Conservation (phyloP, 225 moss, liverwort and hornwort genomes). For the Bryoerythrophyllum caledonicum region DNA sequence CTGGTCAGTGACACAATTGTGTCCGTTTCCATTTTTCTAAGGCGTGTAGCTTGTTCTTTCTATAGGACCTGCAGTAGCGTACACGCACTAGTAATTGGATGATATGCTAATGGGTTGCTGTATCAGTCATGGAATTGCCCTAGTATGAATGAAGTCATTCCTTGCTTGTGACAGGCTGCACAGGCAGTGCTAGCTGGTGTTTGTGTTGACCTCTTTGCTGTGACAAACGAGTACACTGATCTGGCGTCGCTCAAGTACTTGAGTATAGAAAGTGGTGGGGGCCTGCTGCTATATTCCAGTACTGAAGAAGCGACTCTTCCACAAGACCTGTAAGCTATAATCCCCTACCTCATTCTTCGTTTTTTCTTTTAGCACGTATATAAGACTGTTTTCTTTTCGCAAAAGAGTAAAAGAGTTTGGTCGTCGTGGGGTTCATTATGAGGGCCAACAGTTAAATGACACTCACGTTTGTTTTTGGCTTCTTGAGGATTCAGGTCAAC, state of each 20-base stretch:
- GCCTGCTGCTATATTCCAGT: constrained; percentile 84
- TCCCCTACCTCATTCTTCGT: background rate
- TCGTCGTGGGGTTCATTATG: constrained; percentile 1
- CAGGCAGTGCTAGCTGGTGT: constrained; percentile 93
- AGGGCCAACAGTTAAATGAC: background rate
- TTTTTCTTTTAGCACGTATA: background rate
- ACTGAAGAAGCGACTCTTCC: constrained; percentile 98
- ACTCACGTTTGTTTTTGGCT: background rate
- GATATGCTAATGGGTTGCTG: constrained; percentile 12
- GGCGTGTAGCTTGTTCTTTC: constrained; percentile 5
- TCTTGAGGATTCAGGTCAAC: constrained; percentile 1
- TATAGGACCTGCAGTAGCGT: constrained; percentile 10
- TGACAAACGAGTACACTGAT: constrained; percentile 99
- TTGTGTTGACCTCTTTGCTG: constrained; percentile 93
- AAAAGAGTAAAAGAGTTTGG: constrained; percentile 6
- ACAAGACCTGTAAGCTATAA: constrained; percentile 81
- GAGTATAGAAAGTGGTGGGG: constrained; percentile 97
- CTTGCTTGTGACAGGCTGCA: constrained; percentile 69
- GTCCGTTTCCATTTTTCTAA: constrained; percentile 9
- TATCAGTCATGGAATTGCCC: background rate
- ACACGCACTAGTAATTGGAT: constrained; percentile 4
- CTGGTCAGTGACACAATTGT: constrained; percentile 61
- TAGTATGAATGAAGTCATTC: background rate
- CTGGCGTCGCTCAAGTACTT: constrained; percentile 96
- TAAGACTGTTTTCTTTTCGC: background rate